Evolutionary conservation across 129 eudicot genomes (phyloP).

Genomic region (Solidago caesia): DNA sequence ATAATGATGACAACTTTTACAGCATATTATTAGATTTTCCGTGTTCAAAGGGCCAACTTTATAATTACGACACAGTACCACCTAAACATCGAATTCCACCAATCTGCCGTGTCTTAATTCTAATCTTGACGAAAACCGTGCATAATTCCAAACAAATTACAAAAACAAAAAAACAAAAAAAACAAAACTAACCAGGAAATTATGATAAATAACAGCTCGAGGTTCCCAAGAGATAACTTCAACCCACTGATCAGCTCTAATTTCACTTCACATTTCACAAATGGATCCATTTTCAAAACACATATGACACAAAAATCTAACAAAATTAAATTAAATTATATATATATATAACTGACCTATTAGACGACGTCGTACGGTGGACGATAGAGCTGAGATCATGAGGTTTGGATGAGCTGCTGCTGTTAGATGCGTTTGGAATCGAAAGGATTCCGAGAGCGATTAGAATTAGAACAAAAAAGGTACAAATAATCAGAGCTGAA

Average conservation of each 20-base stretch:
- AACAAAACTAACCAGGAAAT: constrained; percentile 58
- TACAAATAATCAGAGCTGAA: constrained; percentile 38
- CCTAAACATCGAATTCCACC: too few relatives aligned
- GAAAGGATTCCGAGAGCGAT: constrained; percentile 64
- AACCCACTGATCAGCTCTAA: constrained; percentile 79
- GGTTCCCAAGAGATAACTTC: constrained; percentile 96
- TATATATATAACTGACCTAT: constrained; percentile 31
- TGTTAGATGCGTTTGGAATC: constrained; percentile 37
- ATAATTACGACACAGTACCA: too few relatives aligned
- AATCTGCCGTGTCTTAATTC: too few relatives aligned
- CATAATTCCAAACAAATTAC: background rate
- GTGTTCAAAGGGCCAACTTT: too few relatives aligned
- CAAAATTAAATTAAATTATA: background rate
- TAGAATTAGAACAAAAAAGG: constrained; percentile 56
- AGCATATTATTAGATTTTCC: too few relatives aligned
- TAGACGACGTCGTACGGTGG: constrained; percentile 37
- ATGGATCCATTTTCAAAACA: constrained; percentile 13
- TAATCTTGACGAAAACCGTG: background rate
- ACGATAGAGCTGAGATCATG: constrained; percentile 73
- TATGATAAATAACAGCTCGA: constrained; percentile 74
- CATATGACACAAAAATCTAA: constrained; percentile 22
- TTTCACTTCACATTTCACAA: constrained; percentile 32
- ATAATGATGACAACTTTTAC: too few relatives aligned
- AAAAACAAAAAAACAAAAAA: background rate
- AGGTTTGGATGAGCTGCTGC: constrained; percentile 36